Evolutionary conservation across 2,329 filamentous ascomycete genomes (phyloP).

Genomic region (Drechslerella dactyloides): DNA sequence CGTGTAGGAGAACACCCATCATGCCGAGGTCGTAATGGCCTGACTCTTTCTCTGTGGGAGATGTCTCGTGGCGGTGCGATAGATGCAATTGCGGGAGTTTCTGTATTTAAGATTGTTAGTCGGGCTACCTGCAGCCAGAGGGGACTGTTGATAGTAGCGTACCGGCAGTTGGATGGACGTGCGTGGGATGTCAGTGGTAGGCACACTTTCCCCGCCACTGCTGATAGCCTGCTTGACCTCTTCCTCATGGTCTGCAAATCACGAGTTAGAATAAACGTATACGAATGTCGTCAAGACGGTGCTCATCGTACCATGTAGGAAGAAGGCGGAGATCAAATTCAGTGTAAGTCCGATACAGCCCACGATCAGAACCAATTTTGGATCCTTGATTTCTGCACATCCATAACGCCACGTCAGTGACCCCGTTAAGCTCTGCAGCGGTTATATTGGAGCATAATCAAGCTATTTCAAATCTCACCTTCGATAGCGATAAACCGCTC

Average conservation of each 20-base stretch:
- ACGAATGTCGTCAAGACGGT: not conserved
- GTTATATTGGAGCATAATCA: slow-evolving; percentile 17
- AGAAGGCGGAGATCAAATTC: slow-evolving; percentile 70
- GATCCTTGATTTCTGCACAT: slow-evolving; percentile 67
- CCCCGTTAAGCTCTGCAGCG: not conserved
- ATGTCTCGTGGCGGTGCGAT: slow-evolving; percentile 62
- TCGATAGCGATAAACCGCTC: slow-evolving; percentile 70
- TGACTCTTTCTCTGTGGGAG: slow-evolving; percentile 53
- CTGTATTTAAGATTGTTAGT: slow-evolving; percentile 7
- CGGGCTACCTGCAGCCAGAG: not conserved
- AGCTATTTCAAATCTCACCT: slow-evolving; percentile 57
- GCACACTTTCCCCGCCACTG: slow-evolving; percentile 35
- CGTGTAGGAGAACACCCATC: slow-evolving; percentile 73
- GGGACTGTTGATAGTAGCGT: not conserved
- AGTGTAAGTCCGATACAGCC: slow-evolving; percentile 71
- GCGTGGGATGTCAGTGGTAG: slow-evolving; percentile 20
- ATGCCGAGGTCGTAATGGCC: slow-evolving; percentile 70
- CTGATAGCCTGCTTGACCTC: slow-evolving; percentile 51
- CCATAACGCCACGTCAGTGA: slow-evolving; percentile 12
- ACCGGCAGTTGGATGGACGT: slow-evolving; percentile 26
- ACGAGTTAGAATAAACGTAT: not conserved
- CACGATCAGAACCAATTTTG: slow-evolving; percentile 71
- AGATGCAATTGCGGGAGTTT: slow-evolving; percentile 58
- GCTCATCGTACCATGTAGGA: slow-evolving; percentile 67
- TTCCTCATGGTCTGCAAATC: slow-evolving; percentile 58